Evolutionary conservation across 495 filamentous ascomycete genomes (phyloP), one percentile per base, ranked within the genome.

Genomic region (Amphirosellinia nigrospora): DNA sequence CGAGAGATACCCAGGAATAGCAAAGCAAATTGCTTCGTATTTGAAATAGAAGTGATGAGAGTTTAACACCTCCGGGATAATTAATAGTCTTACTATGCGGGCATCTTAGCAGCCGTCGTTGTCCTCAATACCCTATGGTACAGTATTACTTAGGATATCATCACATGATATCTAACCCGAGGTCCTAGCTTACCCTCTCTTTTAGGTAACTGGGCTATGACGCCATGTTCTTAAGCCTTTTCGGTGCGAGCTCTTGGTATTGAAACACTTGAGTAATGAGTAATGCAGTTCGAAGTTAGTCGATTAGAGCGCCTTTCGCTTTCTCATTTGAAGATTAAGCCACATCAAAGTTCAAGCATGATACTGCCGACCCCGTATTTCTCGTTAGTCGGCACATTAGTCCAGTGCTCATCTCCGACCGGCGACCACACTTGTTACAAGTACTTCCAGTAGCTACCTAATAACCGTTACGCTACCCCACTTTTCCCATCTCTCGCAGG

Each of bases 391-490:
- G 46, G 63, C 63, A 34, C 13, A 28, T 50, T n/a, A n/a, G n/a
- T n/a, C 34, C 23, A 64, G 50, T 56, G 38, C 53, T 68, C 38
- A 46, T 68, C 65, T 46, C 65, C 52, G 65, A 66, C 52, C 21
- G 52, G 26, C 39, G 38, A 39, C 38, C 38, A 53, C 32, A 52
- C 13, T 9, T 68, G 26, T 46, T 48, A n/a, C n/a, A n/a, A n/a
- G n/a, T n/a, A 34, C 55, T 21, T 30, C 3, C 34, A 3, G 8
- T 26, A 52, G 1, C 0, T 52, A 46, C 21, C 16, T 68, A 45
- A 46, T 9, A 65, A 11, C n/a, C 21, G 45, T 10, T 28, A 34
- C 26, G 3, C 23, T 58, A 36, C 34, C 34, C 7, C 65, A 59
- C 39, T 66, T 66, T 32, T n/a, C 19, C 48, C 63, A 30, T 56